phyloP scores from a whole-genome alignment of 2,329 filamentous ascomycete genomes.

The Pezicula neosporulosa region DNA sequence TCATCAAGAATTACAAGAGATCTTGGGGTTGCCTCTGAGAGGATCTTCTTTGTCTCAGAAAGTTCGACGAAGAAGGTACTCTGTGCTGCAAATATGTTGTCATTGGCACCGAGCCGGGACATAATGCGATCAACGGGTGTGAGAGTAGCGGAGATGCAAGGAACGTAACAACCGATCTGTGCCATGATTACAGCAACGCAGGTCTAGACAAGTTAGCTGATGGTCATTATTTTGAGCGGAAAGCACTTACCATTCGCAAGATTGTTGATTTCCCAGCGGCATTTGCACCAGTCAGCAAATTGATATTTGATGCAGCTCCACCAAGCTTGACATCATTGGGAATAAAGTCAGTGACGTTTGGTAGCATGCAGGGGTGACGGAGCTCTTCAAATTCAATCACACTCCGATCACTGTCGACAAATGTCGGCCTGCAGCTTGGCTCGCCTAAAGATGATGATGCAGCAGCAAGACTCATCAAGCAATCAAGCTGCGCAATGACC shows the following conservation, averaged over 20 bases:
- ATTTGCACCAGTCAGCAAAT: conserved; percentile 90
- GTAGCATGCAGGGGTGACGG: conserved; percentile 91
- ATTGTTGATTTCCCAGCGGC: conserved; percentile 97
- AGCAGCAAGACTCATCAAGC: conserved; percentile 87
- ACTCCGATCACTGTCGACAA: conserved; percentile 80
- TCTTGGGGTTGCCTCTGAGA: conserved; percentile 87
- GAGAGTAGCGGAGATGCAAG: conserved; percentile 74
- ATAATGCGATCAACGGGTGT: conserved; percentile 97
- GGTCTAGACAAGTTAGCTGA: conserved; percentile 49
- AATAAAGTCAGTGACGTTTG: conserved; percentile 88
- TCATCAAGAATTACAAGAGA: conserved; percentile 97
- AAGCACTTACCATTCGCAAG: conserved; percentile 73
- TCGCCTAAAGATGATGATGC: conserved; percentile 80
- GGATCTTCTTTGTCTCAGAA: conserved; percentile 96
- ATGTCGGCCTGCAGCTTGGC: conserved; percentile 84
- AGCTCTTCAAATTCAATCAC: conserved; percentile 90
- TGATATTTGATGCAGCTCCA: conserved; percentile 77
- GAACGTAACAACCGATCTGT: conserved; percentile 91
- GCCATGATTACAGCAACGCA: conserved; percentile 97
- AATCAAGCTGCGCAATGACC: conserved; percentile 89
- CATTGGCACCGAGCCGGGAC: conserved; percentile 94
- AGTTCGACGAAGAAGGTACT: conserved; percentile 98
- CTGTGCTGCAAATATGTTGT: conserved; percentile 98
- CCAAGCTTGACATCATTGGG: conserved; percentile 91
- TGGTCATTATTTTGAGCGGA: not conserved